These are phyloP conservation scores for Parastagonospora avenae DNA, from an alignment of 2,329 filamentous ascomycete species.

Conservation along the genomic window DNA sequence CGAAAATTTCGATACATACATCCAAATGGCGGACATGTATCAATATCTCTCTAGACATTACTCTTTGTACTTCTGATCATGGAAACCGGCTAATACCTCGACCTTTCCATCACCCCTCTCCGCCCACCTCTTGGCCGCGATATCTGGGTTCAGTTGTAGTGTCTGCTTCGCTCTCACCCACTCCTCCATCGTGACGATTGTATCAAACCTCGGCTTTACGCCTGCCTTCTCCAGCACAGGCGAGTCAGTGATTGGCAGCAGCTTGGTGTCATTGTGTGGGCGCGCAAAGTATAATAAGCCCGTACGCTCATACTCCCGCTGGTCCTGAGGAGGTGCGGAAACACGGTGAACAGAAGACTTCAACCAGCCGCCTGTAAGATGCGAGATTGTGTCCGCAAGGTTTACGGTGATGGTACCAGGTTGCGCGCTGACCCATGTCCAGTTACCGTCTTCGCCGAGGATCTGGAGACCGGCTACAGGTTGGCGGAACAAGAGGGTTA, in stretches of 20 bases:
- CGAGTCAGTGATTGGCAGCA: constrained; percentile 47
- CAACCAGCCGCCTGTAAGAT: constrained; percentile 50
- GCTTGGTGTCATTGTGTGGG: constrained; percentile 46
- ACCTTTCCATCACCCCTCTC: constrained; percentile 32
- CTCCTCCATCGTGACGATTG: constrained; percentile 49
- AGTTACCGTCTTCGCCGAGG: constrained; percentile 45
- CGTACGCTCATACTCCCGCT: constrained; percentile 55
- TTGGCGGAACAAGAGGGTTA: constrained; percentile 64
- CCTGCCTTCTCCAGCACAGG: constrained; percentile 43
- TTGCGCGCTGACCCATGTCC: constrained; percentile 50
- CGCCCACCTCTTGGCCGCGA: constrained; percentile 29
- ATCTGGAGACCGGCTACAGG: constrained; percentile 64
- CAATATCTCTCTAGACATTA: background rate
- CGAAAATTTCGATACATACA: too few relatives aligned
- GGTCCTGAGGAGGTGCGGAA: constrained; percentile 55
- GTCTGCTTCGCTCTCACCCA: constrained; percentile 33
- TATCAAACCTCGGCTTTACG: constrained; percentile 44
- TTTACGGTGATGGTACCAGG: constrained; percentile 50
- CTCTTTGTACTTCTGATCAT: constrained; percentile 10
- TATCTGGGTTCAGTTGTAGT: constrained; percentile 29
- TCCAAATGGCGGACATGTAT: too few relatives aligned
- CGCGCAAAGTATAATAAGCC: constrained; percentile 59
- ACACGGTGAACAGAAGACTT: constrained; percentile 58
- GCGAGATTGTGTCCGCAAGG: constrained; percentile 48
- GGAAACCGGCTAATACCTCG: constrained; percentile 28